Conservation (phyloP, 2,329 filamentous ascomycete species). For the Xylaria sp. region DNA sequence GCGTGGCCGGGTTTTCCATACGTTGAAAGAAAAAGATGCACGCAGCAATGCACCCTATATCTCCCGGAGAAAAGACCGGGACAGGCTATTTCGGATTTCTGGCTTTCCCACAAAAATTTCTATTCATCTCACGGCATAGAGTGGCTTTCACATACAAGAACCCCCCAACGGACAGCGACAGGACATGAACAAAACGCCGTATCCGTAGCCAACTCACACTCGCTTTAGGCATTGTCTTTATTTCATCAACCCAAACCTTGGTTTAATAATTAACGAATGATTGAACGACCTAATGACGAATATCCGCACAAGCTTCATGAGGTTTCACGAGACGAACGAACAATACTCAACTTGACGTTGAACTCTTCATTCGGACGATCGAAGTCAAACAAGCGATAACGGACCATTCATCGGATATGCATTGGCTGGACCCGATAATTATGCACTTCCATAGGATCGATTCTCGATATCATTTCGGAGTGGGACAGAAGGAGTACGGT, state of each 20-base stretch:
- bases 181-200: slow-evolving; percentile 20
- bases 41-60: slow-evolving; percentile 66
- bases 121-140: slow-evolving; percentile 47
- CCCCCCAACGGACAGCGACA: slow-evolving; percentile 45
- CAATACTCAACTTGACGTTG: slow-evolving; percentile 42
- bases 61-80: slow-evolving; percentile 54
- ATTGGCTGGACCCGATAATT: slow-evolving; percentile 35
- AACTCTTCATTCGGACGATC: slow-evolving; percentile 35
- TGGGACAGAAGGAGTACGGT: slow-evolving; percentile 25
- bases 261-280: slow-evolving; percentile 54
- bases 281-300: slow-evolving; percentile 43
- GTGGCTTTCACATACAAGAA: slow-evolving; percentile 50
- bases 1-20: slow-evolving; percentile 49
- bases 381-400: slow-evolving; percentile 37
- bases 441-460: slow-evolving; percentile 37
- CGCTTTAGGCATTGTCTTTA: slow-evolving; percentile 45
- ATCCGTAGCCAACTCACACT: slow-evolving; percentile 37
- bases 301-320: slow-evolving; percentile 45
- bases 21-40: slow-evolving; percentile 60
- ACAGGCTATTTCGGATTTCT: slow-evolving; percentile 51
- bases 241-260: slow-evolving; percentile 44
- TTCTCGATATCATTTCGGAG: slow-evolving; percentile 36
- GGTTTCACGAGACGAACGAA: slow-evolving; percentile 50
- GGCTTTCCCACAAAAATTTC: slow-evolving; percentile 44
- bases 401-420: slow-evolving; percentile 37